Percentiles rank a stretch among this genome's conserved stretches.
phyloP scores from a whole-genome alignment of 306 rosid genomes.

The Quercus wislizeni region DNA sequence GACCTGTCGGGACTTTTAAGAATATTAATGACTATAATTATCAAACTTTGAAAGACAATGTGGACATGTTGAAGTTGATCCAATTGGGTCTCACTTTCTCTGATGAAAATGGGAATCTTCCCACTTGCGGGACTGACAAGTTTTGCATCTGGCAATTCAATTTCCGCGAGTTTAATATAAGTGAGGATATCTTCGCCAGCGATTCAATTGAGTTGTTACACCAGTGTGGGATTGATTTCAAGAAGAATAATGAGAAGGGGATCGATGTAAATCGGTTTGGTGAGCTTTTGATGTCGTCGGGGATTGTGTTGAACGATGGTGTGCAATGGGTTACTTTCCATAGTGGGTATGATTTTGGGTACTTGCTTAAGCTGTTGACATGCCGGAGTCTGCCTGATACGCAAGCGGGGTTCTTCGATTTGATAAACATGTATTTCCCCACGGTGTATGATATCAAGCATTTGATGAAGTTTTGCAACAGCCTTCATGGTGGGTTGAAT shows the following conservation, averaged over 20 bases:
- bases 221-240: slow-evolving; percentile 71
- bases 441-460: slow-evolving; percentile 65
- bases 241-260: slow-evolving; percentile 65
- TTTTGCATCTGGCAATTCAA: slow-evolving; percentile 65
- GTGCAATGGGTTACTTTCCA: slow-evolving; percentile 67
- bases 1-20: slow-evolving; percentile 75
- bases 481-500: slow-evolving; percentile 74
- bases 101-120: slow-evolving; percentile 70
- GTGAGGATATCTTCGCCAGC: slow-evolving; percentile 55
- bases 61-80: slow-evolving; percentile 89
- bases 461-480: slow-evolving; percentile 72
- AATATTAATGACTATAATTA: slow-evolving; percentile 75
- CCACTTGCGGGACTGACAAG: slow-evolving; percentile 57
- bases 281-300: slow-evolving; percentile 68
- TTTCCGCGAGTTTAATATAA: slow-evolving; percentile 59
- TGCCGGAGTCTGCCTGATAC: slow-evolving; percentile 47
- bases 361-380: slow-evolving; percentile 62
- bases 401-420: slow-evolving; percentile 49
- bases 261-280: slow-evolving; percentile 60
- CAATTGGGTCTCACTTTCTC: slow-evolving; percentile 88
- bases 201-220: slow-evolving; percentile 63
- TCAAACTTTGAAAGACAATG: slow-evolving; percentile 78
- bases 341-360: slow-evolving; percentile 70
- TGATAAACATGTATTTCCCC: slow-evolving; percentile 57
- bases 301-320: slow-evolving; percentile 48